Conservation (phyloP, 805 yeast genomes). For the Starmera pachycereana region DNA sequence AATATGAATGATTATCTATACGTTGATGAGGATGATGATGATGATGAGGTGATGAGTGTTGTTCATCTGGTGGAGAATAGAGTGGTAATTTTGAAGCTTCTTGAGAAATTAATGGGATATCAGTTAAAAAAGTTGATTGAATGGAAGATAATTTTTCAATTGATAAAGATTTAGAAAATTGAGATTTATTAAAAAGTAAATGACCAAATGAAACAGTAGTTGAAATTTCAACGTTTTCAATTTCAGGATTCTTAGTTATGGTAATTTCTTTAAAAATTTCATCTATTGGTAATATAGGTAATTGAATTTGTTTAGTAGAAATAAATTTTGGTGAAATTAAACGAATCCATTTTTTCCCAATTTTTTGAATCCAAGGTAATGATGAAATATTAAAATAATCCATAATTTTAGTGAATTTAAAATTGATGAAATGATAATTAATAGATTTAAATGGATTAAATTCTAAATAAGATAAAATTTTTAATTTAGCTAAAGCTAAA, state of each 20-base stretch:
- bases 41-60: conserved; percentile 16
- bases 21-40: no score
- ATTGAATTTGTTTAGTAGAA: neutral
- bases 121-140: no score
- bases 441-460: conserved; percentile 13
- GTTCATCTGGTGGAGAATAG: conserved; percentile 11
- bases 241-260: neutral
- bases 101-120: no score
- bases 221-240: neutral
- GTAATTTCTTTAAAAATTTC: conserved; percentile 5
- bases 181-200: neutral
- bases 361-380: conserved; percentile 17
- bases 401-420: conserved; percentile 3
- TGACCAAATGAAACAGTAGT: neutral
- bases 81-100: neutral
- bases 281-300: neutral
- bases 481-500: no score
- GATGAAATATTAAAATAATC: conserved; percentile 6
- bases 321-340: conserved; percentile 10
- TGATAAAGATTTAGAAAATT: no score
- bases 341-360: conserved; percentile 12
- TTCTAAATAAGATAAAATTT: no score
- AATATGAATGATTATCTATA: conserved; percentile 22
- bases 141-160: no score
- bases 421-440: conserved; percentile 4